These are phyloP conservation scores for Neoconidiobolus thromboides DNA, from an alignment of 371 early-diverging fungal genomes.

Conservation along the genomic window DNA sequence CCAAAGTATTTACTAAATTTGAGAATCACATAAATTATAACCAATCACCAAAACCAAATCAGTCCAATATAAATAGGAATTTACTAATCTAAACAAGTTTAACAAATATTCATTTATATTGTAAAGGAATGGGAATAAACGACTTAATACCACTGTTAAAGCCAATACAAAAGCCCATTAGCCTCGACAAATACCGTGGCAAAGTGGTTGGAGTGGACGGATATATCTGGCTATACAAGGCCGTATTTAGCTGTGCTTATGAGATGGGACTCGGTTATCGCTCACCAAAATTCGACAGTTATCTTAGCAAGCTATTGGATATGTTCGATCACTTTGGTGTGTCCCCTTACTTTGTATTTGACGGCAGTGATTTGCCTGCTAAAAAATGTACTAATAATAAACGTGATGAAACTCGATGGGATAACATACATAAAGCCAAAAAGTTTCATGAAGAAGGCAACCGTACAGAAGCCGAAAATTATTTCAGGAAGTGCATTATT, in stretches of 20 bases:
- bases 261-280: constrained; percentile 40
- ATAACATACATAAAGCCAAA: constrained; percentile 25
- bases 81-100: too few species aligned
- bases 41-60: too few species aligned
- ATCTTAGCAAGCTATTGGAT: constrained; percentile 47
- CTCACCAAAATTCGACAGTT: constrained; percentile 42
- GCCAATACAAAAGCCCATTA: constrained; percentile 37
- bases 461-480: constrained; percentile 34
- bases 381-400: constrained; percentile 61
- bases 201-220: constrained; percentile 73
- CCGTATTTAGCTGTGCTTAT: constrained; percentile 56
- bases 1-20: too few species aligned
- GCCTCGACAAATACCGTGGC: constrained; percentile 44
- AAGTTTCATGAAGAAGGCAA: constrained; percentile 26
- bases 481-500: constrained; percentile 47
- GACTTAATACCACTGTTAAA: constrained; percentile 64
- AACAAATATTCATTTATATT: too few species aligned
- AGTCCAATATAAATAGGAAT: too few species aligned
- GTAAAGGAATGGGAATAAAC: constrained; percentile 55
- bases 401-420: constrained; percentile 31
- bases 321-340: constrained; percentile 50
- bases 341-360: constrained; percentile 85
- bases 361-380: constrained; percentile 80
- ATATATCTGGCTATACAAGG: constrained; percentile 84
- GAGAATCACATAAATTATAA: too few species aligned